phyloP scores from a whole-genome alignment of 208 protist genomes.

The Leishmania tarentolae region DNA sequence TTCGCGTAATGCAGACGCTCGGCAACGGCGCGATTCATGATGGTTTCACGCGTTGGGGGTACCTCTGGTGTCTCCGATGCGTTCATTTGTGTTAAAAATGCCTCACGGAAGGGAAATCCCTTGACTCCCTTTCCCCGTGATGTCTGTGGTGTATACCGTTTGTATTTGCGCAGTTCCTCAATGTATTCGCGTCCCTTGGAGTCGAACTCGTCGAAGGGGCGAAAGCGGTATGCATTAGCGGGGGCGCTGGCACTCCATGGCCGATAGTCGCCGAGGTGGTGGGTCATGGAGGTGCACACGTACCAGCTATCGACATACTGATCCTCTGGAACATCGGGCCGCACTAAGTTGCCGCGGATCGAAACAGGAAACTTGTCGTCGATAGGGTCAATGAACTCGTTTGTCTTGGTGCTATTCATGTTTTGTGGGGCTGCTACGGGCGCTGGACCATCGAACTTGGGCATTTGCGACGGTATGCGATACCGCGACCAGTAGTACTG shows the following conservation, averaged over 20 bases:
- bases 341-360: slow-evolving; percentile 78
- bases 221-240: slow-evolving; percentile 82
- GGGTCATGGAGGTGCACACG: slow-evolving; percentile 88
- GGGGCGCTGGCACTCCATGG: slow-evolving; percentile 88
- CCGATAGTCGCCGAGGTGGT: slow-evolving; percentile 82
- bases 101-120: slow-evolving; percentile 84
- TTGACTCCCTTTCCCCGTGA: slow-evolving; percentile 66
- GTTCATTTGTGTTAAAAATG: slow-evolving; percentile 85
- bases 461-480: slow-evolving; percentile 83
- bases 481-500: slow-evolving; percentile 90
- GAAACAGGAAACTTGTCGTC: slow-evolving; percentile 89
- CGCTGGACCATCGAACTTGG: slow-evolving; percentile 84
- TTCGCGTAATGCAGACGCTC: slow-evolving; percentile 54
- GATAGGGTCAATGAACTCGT: slow-evolving; percentile 91
- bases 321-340: slow-evolving; percentile 84
- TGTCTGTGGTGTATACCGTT: slow-evolving; percentile 44
- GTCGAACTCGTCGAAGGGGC: slow-evolving; percentile 87
- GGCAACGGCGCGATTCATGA: slow-evolving; percentile 68
- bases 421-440: slow-evolving; percentile 87
- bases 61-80: slow-evolving; percentile 16
- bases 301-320: slow-evolving; percentile 93
- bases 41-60: slow-evolving; percentile 35
- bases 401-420: slow-evolving; percentile 92
- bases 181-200: slow-evolving; percentile 85
- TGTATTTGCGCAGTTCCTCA: slow-evolving; percentile 67